These are phyloP conservation scores for Biscutella auriculata DNA, from an alignment of 441 rosid species.

Conservation along the genomic window DNA sequence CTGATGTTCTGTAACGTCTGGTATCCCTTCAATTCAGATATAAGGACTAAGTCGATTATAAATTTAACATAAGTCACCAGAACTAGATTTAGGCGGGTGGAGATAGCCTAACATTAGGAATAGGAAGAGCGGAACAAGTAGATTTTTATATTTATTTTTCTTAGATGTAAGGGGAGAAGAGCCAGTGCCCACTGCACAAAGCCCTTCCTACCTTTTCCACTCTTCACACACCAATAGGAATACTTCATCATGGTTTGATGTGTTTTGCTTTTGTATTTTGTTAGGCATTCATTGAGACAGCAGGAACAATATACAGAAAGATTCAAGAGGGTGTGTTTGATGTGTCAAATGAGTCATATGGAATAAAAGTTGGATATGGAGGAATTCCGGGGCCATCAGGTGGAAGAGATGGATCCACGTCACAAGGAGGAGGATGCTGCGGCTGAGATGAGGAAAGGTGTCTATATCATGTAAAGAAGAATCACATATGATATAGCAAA, in stretches of 20 bases:
- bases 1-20: background rate
- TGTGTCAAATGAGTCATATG: constrained; percentile 90
- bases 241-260: background rate
- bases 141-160: background rate
- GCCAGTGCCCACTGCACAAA: too few species aligned
- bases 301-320: constrained; percentile 87
- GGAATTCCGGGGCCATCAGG: constrained; percentile 93
- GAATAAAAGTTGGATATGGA: constrained; percentile 94
- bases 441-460: constrained; percentile 25
- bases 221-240: too few species aligned
- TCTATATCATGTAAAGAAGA: constrained; percentile 7
- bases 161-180: too few species aligned
- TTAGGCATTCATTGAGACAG: constrained; percentile 92
- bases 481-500: constrained; percentile 11
- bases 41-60: background rate
- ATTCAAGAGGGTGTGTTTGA: constrained; percentile 97
- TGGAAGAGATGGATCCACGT: constrained; percentile 66
- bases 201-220: too few species aligned
- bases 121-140: background rate
- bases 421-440: constrained; percentile 92
- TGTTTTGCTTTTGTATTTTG: background rate
- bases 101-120: background rate
- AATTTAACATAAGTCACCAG: background rate
- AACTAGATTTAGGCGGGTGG: background rate
- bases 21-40: background rate